These are phyloP conservation scores for Pecoramyces ruminantium DNA, from an alignment of 192 early-diverging fungal genomes.

Conservation along the genomic window DNA sequence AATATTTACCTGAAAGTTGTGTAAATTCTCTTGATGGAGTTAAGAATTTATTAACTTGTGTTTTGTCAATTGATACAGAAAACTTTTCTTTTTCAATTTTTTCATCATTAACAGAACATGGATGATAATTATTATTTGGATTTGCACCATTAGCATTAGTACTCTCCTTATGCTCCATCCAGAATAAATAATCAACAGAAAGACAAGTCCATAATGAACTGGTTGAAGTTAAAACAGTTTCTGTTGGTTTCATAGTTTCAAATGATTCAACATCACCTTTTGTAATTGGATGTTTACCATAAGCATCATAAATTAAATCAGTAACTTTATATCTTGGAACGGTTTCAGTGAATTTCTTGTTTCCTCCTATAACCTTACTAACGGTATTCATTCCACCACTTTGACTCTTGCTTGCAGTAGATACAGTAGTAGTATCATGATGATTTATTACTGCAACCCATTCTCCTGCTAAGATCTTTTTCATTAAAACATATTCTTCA, in stretches of 20 bases:
- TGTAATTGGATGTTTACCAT: slow-evolving; percentile 59
- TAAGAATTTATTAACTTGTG: neutral
- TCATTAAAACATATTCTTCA: slow-evolving; percentile 36
- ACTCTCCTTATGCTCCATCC: neutral
- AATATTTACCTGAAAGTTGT: neutral
- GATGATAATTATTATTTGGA: neutral
- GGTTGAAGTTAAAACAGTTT: slow-evolving; percentile 33
- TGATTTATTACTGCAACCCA: neutral
- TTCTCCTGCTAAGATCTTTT: slow-evolving; percentile 20
- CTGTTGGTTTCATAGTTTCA: slow-evolving; percentile 29
- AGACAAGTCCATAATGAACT: neutral
- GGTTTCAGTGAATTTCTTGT: neutral
- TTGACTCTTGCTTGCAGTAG: neutral
- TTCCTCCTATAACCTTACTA: slow-evolving; percentile 3
- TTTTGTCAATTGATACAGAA: neutral
- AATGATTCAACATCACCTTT: slow-evolving; percentile 45
- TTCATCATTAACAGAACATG: neutral
- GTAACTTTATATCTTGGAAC: neutral
- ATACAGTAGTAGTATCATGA: neutral
- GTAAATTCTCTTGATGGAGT: neutral
- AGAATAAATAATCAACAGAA: neutral
- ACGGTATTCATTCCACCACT: slow-evolving; percentile 5
- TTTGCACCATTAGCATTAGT: too few species aligned
- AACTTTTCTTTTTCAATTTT: neutral
- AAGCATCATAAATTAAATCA: slow-evolving; percentile 35